Percentiles rank a stretch among this genome's conserved stretches.
These are phyloP conservation scores for Sporothrix schenckii DNA, from an alignment of 2,329 filamentous ascomycete species.

Conservation along the genomic window DNA sequence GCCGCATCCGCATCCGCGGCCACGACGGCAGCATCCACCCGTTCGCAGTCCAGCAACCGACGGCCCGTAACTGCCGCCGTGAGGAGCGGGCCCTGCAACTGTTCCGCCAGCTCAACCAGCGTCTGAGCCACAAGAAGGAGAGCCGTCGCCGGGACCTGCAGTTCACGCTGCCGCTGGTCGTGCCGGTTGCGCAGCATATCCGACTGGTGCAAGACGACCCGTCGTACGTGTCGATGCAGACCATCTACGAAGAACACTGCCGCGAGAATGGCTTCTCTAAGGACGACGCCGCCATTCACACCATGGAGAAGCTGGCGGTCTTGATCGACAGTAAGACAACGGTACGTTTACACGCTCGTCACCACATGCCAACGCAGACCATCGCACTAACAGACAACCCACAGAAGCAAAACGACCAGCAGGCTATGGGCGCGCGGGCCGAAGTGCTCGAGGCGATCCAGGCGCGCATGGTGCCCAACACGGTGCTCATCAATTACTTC, in stretches of 20 bases:
- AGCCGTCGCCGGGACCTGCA: slow-evolving; percentile 89
- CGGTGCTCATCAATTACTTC: slow-evolving; percentile 85
- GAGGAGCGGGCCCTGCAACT: slow-evolving; percentile 95
- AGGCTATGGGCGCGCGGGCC: slow-evolving; percentile 71
- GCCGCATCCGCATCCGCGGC: slow-evolving; percentile 91
- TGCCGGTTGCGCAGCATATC: slow-evolving; percentile 92
- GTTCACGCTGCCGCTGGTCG: slow-evolving; percentile 94
- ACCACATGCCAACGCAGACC: background rate
- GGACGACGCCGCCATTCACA: slow-evolving; percentile 93
- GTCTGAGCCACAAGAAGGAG: slow-evolving; percentile 89
- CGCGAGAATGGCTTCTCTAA: slow-evolving; percentile 83
- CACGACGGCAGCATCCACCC: slow-evolving; percentile 97
- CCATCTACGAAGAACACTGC: slow-evolving; percentile 95
- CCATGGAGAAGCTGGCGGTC: slow-evolving; percentile 87
- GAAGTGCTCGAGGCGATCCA: slow-evolving; percentile 96
- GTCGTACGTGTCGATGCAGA: slow-evolving; percentile 91
- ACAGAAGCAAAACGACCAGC: slow-evolving; percentile 67
- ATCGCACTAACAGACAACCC: background rate
- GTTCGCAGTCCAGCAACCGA: slow-evolving; percentile 95
- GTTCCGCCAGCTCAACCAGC: slow-evolving; percentile 96
- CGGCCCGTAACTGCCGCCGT: slow-evolving; percentile 84
- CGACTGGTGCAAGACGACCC: slow-evolving; percentile 94
- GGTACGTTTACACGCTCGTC: background rate
- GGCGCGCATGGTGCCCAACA: slow-evolving; percentile 86
- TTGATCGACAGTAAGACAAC: slow-evolving; percentile 68